Base-by-base conservation (phyloP, 2,329 filamentous ascomycete species). In the Colletotrichum sublineola region DNA sequence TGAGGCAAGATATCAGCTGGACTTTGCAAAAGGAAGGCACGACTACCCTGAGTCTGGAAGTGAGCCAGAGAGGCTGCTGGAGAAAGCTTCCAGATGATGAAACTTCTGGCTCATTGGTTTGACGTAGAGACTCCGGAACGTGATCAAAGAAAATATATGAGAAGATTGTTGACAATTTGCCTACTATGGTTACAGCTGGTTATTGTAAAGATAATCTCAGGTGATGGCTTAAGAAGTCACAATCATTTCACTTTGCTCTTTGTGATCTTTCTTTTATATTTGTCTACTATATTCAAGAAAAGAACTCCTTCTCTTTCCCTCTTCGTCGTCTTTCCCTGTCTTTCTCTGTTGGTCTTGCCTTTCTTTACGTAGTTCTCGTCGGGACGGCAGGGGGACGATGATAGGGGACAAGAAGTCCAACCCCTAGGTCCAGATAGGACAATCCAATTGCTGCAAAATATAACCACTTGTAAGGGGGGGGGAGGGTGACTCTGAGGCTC, bases 111-210 rank as follows among this genome's bases (percentile, higher is more conserved):
- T 7, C 2, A n/a, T 4, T 57, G 2, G 3, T 3, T 9, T 3
- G 11, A 9, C 9, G 14, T 7, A 50, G n/a, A 29, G 29, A 8
- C 7, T 9, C 24, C 4, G n/a, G 29, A n/a, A 29, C 29, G 4
- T 1, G 5, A 7, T 31, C n/a, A 24, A 1, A 29, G 6, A n/a
- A 20, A 29, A 24, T 14, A 11, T 29, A 3, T 29, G 48, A 29
- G 29, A 5, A 8, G 5, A 31, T n/a, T n/a, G 3, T 6, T 12
- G 18, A 12, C 0, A 14, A n/a, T 7, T 4, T 7, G 5, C 1
- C 12, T 12, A 18, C 48, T 15, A 3, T 31, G 5, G 24, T 31
- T 18, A 6, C 2, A 5, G 5, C 15, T 8, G 15, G 48, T 18
- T 31, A 4, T 5, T 14, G 3, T 18, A 12, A 14, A 5, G 3